Base-by-base conservation (phyloP, 1,139 yeast genomes). In the Blastobotrys elegans region DNA sequence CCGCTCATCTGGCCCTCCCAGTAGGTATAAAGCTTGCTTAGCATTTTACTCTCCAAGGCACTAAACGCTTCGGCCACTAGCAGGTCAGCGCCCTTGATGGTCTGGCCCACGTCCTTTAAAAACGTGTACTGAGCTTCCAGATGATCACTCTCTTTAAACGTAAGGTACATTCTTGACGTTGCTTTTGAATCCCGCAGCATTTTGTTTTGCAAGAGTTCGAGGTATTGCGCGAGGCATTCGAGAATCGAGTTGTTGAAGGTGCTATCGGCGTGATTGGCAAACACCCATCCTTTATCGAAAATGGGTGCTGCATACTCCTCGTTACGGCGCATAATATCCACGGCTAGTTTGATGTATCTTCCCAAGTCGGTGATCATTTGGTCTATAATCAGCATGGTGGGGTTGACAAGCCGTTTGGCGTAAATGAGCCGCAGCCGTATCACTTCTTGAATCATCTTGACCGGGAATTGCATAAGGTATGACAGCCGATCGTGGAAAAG, bases 311-410 rank as follows among this genome's bases (percentile, higher is more conserved):
- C 76, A 52, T 84, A 80, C 37, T 82, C 82, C 49, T 74, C 69
- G 48, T 82, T 76, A 1, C 85, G 83, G 53, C 78, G 79, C 62
- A 88, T 84, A 40, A 89, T 80, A 53, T 81, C 86, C 21, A 87
- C 73, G 0, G 96, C 94, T 41, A 89, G 72, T 39, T 80, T 76
- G 46, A 90, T 77, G 62, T 88, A 88, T 1, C 83, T 75, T 54
- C 83, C 82, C 61, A 90, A 84, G 64, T 89, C 96, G 42, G 82
- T 92, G 55, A 92, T 78, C 79, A 88, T 85, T 67, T 90, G 97
- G 65, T 92, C 97, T 55, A 92, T 87, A 83, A 90, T 87, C 90
- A 89, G 85, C 79, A 89, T 79, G 0, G 97, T 89, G 1, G 96
- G 96, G 57, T 86, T 86, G 48, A 78, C 80, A 49, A 90, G 69